Evolutionary conservation across 495 filamentous ascomycete species (phyloP).

Genomic region (Clohesyomyces aquaticus): DNA sequence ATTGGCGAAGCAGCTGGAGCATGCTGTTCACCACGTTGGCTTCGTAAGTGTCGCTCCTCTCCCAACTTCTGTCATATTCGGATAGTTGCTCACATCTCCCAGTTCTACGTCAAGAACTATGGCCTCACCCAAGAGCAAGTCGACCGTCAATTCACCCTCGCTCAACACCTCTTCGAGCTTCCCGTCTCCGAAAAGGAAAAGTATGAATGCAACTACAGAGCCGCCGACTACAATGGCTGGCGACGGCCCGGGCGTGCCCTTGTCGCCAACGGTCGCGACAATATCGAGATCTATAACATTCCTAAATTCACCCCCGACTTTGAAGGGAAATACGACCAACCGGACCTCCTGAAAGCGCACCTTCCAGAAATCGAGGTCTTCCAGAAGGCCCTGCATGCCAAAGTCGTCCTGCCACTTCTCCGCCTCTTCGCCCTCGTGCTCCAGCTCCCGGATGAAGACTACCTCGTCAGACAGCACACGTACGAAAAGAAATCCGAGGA

Average conservation of each 20-base stretch:
- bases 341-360: conserved; percentile 51
- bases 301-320: conserved; percentile 56
- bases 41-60: conserved; percentile 19
- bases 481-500: conserved; percentile 54
- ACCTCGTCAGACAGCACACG: conserved; percentile 53
- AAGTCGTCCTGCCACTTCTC: conserved; percentile 54
- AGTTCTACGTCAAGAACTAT: conserved; percentile 40
- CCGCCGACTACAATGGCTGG: conserved; percentile 54
- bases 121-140: conserved; percentile 61
- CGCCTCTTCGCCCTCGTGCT: conserved; percentile 55
- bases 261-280: conserved; percentile 50
- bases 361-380: conserved; percentile 54
- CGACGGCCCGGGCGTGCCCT: conserved; percentile 44
- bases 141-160: conserved; percentile 60
- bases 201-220: conserved; percentile 47
- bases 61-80: background rate
- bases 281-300: conserved; percentile 61
- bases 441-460: conserved; percentile 56
- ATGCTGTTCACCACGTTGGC: conserved; percentile 61
- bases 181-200: conserved; percentile 12
- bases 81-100: background rate
- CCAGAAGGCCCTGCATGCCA: conserved; percentile 52
- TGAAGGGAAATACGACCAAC: conserved; percentile 49
- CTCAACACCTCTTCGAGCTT: conserved; percentile 44
- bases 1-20: conserved; percentile 60